Evolutionary conservation across 2,329 filamentous ascomycete genomes (phyloP).

Genomic region (Anisogramma anomala): DNA sequence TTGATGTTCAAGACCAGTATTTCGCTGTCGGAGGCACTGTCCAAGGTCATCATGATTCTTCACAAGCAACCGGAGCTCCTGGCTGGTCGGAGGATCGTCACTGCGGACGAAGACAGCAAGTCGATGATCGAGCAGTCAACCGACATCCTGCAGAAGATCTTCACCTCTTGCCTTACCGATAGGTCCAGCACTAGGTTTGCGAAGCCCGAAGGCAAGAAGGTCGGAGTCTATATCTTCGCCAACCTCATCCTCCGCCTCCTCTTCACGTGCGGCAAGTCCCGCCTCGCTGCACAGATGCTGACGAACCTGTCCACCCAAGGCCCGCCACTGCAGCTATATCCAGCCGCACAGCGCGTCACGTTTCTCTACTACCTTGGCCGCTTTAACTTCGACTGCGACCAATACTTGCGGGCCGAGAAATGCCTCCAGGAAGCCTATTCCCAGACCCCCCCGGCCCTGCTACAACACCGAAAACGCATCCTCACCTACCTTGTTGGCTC

Average conservation of each 20-base stretch:
- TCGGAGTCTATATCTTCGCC: slow-evolving; percentile 82
- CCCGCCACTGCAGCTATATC: slow-evolving; percentile 69
- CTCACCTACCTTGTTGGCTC: slow-evolving; percentile 73
- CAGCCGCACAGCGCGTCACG: slow-evolving; percentile 75
- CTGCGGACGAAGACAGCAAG: slow-evolving; percentile 58
- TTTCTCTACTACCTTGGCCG: slow-evolving; percentile 92
- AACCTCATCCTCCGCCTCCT: slow-evolving; percentile 83
- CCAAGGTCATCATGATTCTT: slow-evolving; percentile 71
- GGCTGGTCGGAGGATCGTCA: slow-evolving; percentile 43
- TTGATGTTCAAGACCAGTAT: slow-evolving; percentile 77
- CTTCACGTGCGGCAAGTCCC: slow-evolving; percentile 75
- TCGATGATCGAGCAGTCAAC: slow-evolving; percentile 78
- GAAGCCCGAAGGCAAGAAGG: slow-evolving; percentile 69
- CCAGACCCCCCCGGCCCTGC: slow-evolving; percentile 50
- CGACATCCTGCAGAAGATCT: slow-evolving; percentile 81
- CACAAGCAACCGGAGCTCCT: slow-evolving; percentile 71
- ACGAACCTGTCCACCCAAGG: slow-evolving; percentile 76
- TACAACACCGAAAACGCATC: slow-evolving; percentile 65
- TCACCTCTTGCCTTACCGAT: slow-evolving; percentile 80
- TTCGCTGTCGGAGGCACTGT: slow-evolving; percentile 67
- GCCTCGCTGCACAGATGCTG: slow-evolving; percentile 79
- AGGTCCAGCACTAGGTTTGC: slow-evolving; percentile 55
- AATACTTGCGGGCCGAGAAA: slow-evolving; percentile 65
- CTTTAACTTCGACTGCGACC: slow-evolving; percentile 75
- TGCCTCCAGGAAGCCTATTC: slow-evolving; percentile 71